Evolutionary conservation across 1,139 yeast species (phyloP).

Genomic region (Pichia sp.): DNA sequence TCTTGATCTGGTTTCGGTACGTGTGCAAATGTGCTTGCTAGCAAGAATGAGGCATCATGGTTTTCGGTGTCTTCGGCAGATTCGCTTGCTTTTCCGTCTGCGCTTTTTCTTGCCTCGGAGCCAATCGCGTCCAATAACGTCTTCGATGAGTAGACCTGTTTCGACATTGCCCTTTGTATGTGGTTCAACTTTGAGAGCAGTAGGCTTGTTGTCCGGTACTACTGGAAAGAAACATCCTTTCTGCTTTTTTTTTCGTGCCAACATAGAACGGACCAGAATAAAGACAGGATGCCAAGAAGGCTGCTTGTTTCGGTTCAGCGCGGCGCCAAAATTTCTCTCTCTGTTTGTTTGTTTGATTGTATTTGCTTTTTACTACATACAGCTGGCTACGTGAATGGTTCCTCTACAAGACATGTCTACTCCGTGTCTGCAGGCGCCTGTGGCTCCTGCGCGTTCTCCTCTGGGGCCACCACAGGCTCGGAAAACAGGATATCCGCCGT

Average conservation of each 20-base stretch:
- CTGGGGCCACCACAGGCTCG: too few relatives aligned
- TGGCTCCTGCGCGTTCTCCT: too few relatives aligned
- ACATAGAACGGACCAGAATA: background rate
- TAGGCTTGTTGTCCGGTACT: too few relatives aligned
- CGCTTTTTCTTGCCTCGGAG: background rate
- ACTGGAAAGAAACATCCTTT: too few relatives aligned
- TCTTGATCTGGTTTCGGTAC: background rate
- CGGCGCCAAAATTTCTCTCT: background rate
- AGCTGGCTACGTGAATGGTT: too few relatives aligned
- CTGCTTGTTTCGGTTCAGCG: background rate
- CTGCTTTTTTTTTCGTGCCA: background rate
- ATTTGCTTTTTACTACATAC: background rate
- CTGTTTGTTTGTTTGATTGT: background rate
- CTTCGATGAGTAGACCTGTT: background rate
- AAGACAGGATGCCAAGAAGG: background rate
- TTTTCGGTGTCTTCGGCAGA: background rate
- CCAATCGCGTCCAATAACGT: background rate
- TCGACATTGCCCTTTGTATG: background rate
- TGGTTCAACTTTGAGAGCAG: too few relatives aligned
- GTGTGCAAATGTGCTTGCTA: background rate
- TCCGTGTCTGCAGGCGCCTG: background rate
- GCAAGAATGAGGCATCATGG: background rate
- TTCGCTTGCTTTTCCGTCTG: background rate
- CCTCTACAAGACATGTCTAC: background rate
- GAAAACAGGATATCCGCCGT: background rate